Evolutionary conservation across 495 filamentous ascomycete species (phyloP), one percentile per base, ranked within the genome.

Genomic region (Hypoxylon subgilvum): DNA sequence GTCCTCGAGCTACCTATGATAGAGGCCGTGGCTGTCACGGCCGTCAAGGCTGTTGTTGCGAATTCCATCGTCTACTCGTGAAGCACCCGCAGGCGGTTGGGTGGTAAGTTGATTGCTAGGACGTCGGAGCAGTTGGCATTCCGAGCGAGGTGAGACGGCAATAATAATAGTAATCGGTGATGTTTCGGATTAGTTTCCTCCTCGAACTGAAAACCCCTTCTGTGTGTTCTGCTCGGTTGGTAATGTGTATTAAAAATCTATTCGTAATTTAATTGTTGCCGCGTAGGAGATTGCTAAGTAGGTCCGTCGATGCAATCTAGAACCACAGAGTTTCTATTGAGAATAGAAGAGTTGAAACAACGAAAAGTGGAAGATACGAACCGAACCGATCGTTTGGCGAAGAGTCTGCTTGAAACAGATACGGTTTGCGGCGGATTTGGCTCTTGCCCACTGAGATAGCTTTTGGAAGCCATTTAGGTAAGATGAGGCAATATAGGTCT

Each of bases 11-110:
- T 63, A 19, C 59, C 16, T 1, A 48, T 28, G 22, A 63, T 52
- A 41, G 59, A 52, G 4, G 59, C 59, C 7, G 52, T 23, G n/a
- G 59, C 46, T 7, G 59, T 43, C 12, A 57, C 1, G 17, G 52
- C 52, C 3, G 52, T 42, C 3, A 62, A 52, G 13, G 59, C 36
- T 39, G 59, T 36, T 16, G 52, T 19, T 13, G 59, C 47, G 47
- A 43, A 63, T 8, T 57, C 27, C 47, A 47, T 42, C 59, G 57
- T 63, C 12, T 45, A 23, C 13, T 17, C 13, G 3, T 19, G 5
- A n/a, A 25, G 19, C 1, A 10, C 7, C 6, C 13, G 35, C 2
- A 13, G 31, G 7, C 9, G 32, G 23, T 18, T 6, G 10, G 43
- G 17, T 43, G 36, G n/a, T 16, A 3, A 13, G 6, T 30, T 21